Evolutionary conservation across 257 asterid species (phyloP).

Genomic region (Scutellaria baicalensis): DNA sequence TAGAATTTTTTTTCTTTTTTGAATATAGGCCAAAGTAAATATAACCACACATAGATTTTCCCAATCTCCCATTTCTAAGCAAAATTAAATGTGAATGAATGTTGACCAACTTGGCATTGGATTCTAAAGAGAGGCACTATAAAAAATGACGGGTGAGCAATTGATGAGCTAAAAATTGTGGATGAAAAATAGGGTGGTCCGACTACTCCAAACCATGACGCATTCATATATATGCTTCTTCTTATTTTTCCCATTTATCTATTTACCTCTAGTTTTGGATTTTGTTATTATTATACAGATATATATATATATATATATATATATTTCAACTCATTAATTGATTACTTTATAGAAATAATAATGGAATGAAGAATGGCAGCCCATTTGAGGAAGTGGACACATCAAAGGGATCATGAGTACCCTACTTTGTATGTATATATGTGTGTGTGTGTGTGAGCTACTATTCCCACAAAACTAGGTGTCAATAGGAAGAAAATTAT

Average conservation of each 20-base stretch:
- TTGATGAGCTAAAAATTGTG: background rate
- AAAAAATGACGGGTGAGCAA: slow-evolving; percentile 3
- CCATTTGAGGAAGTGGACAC: slow-evolving; percentile 8
- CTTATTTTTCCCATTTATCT: background rate
- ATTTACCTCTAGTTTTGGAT: no score
- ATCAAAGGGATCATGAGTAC: background rate
- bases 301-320: no score
- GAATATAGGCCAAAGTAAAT: no score
- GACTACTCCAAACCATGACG: background rate
- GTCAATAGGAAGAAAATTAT: no score
- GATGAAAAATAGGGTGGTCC: slow-evolving; percentile 25
- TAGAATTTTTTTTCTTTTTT: no score
- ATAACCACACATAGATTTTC: background rate
- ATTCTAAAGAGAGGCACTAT: background rate
- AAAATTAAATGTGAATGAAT: background rate
- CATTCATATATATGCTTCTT: background rate
- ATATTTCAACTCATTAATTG: background rate
- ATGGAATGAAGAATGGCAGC: background rate
- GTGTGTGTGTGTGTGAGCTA: no score
- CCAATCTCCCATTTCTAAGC: no score
- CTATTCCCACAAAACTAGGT: no score
- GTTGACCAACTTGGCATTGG: slow-evolving; percentile 1
- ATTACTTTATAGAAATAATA: background rate
- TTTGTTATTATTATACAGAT: no score
- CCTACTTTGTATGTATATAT: no score